Percentiles rank a stretch among this genome's conserved stretches.
Evolutionary conservation across 1,139 yeast genomes (phyloP).

Genomic region (Candida dubliniensis): DNA sequence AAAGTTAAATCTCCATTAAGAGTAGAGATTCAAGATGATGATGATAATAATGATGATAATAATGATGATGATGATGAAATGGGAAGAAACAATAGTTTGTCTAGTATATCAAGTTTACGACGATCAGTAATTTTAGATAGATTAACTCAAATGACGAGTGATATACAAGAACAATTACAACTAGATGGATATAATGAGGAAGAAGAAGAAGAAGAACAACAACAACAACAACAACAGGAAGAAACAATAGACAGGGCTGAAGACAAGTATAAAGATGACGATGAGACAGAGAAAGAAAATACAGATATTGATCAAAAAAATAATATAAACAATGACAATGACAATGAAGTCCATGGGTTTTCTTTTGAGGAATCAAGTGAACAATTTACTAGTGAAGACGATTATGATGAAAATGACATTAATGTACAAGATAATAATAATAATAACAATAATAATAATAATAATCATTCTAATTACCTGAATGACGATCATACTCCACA

Average conservation of each 20-base stretch:
- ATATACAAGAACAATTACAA: slow-evolving; percentile 37
- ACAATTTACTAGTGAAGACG: slow-evolving; percentile 4
- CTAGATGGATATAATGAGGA: slow-evolving; percentile 18
- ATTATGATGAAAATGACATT: slow-evolving; percentile 3
- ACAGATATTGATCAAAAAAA: not conserved
- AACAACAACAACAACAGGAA: not conserved
- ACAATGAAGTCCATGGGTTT: slow-evolving; percentile 16
- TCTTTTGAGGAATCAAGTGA: slow-evolving; percentile 13
- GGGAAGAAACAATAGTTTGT: slow-evolving; percentile 5
- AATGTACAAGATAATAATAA: not conserved
- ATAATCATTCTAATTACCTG: not conserved
- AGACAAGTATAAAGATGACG: not conserved
- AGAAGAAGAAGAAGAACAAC: slow-evolving; percentile 7
- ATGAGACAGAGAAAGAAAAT: slow-evolving; percentile 1
- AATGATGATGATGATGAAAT: slow-evolving; percentile 8
- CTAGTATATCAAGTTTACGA: slow-evolving; percentile 22
- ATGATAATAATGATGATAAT: slow-evolving; percentile 11
- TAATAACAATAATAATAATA: not conserved
- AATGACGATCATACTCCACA: not conserved
- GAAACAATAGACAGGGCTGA: not conserved
- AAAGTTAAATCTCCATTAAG: slow-evolving; percentile 13
- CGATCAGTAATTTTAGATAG: slow-evolving; percentile 42
- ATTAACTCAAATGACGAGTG: slow-evolving; percentile 42
- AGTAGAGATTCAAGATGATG: slow-evolving; percentile 5
- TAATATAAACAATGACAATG: not conserved